Percentiles rank a stretch among this genome's conserved stretches.
Evolutionary conservation across 2,329 filamentous ascomycete species (phyloP).

Genomic region (Eutypa lata): DNA sequence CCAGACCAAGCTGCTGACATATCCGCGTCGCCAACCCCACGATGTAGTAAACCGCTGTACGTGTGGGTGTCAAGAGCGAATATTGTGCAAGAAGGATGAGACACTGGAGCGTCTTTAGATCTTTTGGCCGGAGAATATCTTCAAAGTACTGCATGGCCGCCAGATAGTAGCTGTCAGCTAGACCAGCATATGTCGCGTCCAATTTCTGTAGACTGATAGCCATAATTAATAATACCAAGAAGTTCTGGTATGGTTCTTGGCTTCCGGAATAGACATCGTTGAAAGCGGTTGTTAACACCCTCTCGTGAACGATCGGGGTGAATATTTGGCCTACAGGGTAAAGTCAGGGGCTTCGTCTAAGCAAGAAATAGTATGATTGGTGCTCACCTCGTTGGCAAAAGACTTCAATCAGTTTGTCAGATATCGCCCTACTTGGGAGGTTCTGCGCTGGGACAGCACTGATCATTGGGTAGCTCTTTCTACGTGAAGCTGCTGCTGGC

Average conservation of each 20-base stretch:
- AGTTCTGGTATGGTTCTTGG: conserved; percentile 78
- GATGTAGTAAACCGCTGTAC: conserved; percentile 90
- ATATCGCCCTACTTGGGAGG: conserved; percentile 70
- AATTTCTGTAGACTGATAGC: conserved; percentile 94
- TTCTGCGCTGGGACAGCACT: conserved; percentile 77
- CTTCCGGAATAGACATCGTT: conserved; percentile 77
- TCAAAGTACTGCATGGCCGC: conserved; percentile 84
- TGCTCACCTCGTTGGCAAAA: conserved; percentile 76
- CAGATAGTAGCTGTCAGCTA: conserved; percentile 93
- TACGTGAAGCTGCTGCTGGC: conserved; percentile 53
- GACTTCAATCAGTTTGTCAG: conserved; percentile 76
- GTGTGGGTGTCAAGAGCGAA: conserved; percentile 85
- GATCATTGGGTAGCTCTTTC: conserved; percentile 86
- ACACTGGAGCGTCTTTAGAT: conserved; percentile 86
- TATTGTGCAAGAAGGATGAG: conserved; percentile 85
- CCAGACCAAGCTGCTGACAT: conserved; percentile 82
- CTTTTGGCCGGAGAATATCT: conserved; percentile 79
- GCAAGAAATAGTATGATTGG: conserved; percentile 2
- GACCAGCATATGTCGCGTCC: conserved; percentile 82
- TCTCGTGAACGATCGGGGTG: conserved; percentile 83
- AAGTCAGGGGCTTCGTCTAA: conserved; percentile 16
- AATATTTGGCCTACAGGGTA: conserved; percentile 71
- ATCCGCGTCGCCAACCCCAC: conserved; percentile 84
- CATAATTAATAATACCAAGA: conserved; percentile 85
- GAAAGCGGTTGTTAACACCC: conserved; percentile 70